phyloP scores from a whole-genome alignment of 1,284 basidiomycete genomes.

The Irpex rosettiformis region DNA sequence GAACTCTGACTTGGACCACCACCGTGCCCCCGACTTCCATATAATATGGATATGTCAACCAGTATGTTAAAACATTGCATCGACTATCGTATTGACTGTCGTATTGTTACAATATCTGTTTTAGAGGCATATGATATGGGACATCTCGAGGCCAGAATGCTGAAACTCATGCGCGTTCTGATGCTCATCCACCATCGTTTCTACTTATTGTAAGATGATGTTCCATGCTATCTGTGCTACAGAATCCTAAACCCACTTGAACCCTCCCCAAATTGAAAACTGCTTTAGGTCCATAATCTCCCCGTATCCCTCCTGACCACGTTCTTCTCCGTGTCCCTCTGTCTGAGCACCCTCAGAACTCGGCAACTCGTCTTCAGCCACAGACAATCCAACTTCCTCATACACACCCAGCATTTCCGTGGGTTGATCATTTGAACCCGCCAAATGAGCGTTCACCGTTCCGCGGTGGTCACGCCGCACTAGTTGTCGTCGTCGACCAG shows the following conservation, averaged over 20 bases:
- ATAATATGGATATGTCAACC: too few relatives aligned
- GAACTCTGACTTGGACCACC: not conserved
- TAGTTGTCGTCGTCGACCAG: constrained; percentile 10
- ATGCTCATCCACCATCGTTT: too few relatives aligned
- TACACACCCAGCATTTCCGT: not conserved
- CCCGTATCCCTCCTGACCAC: constrained; percentile 32
- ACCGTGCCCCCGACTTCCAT: not conserved
- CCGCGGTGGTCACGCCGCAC: not conserved
- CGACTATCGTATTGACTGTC: too few relatives aligned
- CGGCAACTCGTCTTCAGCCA: not conserved
- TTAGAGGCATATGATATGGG: too few relatives aligned
- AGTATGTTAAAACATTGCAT: too few relatives aligned
- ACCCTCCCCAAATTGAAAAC: constrained; percentile 31
- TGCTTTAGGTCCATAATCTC: constrained; percentile 34
- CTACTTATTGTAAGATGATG: too few relatives aligned
- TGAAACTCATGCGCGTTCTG: too few relatives aligned
- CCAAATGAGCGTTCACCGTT: not conserved
- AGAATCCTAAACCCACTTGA: too few relatives aligned
- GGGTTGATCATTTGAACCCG: not conserved
- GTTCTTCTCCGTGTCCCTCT: too few relatives aligned
- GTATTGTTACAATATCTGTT: too few relatives aligned
- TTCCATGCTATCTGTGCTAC: too few relatives aligned
- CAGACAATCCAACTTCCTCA: not conserved
- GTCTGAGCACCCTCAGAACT: not conserved
- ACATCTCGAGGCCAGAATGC: too few relatives aligned